These are phyloP conservation scores for Fusarium sp. DNA, from an alignment of 2,329 filamentous ascomycete genomes.

Conservation along the genomic window DNA sequence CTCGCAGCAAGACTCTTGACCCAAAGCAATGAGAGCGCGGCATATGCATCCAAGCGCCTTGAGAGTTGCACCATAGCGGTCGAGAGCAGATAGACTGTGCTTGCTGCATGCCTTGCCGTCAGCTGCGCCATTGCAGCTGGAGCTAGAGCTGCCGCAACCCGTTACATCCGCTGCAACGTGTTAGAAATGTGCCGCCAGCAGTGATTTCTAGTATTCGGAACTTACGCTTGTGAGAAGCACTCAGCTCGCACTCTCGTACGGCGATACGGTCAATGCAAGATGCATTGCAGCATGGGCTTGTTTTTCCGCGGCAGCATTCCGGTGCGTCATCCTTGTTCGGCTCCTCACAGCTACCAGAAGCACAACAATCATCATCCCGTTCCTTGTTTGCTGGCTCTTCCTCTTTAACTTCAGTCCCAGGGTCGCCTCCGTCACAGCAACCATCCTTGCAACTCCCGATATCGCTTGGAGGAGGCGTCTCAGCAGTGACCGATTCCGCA, in stretches of 20 bases:
- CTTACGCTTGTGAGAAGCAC: neutral
- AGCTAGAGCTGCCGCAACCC: neutral
- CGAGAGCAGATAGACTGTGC: slow-evolving; percentile 47
- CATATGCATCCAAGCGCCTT: slow-evolving; percentile 63
- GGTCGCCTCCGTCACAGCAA: slow-evolving; percentile 4
- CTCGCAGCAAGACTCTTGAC: slow-evolving; percentile 60
- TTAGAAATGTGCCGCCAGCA: neutral
- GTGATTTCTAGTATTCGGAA: neutral
- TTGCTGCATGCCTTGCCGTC: slow-evolving; percentile 48
- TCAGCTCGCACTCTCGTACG: slow-evolving; percentile 49
- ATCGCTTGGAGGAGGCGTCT: neutral
- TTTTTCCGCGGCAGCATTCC: slow-evolving; percentile 54
- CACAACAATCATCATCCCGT: neutral
- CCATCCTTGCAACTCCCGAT: slow-evolving; percentile 2
- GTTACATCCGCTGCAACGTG: neutral
- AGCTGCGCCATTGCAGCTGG: slow-evolving; percentile 15
- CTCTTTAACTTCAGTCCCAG: neutral
- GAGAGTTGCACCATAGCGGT: slow-evolving; percentile 54
- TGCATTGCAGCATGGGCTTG: slow-evolving; percentile 51
- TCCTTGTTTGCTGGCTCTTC: neutral
- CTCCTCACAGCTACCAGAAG: neutral
- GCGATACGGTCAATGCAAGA: slow-evolving; percentile 56
- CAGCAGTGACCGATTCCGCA: neutral
- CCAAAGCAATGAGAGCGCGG: slow-evolving; percentile 58
- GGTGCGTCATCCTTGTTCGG: neutral